Base-by-base conservation (phyloP, 768 basidiomycete genomes). In the Lactarius akahatsu region DNA sequence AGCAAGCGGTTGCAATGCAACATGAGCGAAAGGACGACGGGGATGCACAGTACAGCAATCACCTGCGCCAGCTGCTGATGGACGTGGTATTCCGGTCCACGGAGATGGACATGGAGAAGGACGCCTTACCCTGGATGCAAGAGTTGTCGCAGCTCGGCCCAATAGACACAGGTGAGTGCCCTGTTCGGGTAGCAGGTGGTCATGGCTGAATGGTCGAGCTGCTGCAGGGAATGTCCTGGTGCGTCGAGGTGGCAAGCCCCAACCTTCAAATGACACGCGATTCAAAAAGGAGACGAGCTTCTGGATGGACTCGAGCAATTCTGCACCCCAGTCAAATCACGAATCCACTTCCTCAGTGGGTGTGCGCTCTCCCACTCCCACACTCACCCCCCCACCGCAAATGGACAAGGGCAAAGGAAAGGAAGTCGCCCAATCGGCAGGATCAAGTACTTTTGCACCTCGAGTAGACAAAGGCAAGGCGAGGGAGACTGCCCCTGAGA, bases 1-100 rank as follows among this genome's bases (percentile, higher is more conserved):
- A 67, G 52, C 40, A 63, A 59, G 62, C 66, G 1, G 62, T 67
- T 23, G 40, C 45, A 47, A 50, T 67, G 4, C 66, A 67, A 5
- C 66, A 63, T 20, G 38, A 18, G 26, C 61, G 66, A 47, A 55
- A 20, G 1, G 57, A 26, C 3, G 43, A 15, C 15, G 41, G 11
- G 3, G 58, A 55, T n/a, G 20, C 18, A n/a, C 32, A 43, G 3
- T 63, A 63, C 20, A 4, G n/a, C 1, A 26, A 4, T 30, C 66
- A 59, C 28, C 57, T 67, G 7, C 30, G 41, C 23, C 30, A 54
- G 57, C 16, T 67, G 40, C 15, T 67, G 20, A 36, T 63, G 57
- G 41, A 63, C 3, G 66, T 67, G 15, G 20, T 67, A 15, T n/a
- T 4, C 34, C 61, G 66, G 23, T 30, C 28, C 20, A 59, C 5